Conservation (phyloP, 1,139 yeast species). For the Lodderomyces elongisporus region DNA sequence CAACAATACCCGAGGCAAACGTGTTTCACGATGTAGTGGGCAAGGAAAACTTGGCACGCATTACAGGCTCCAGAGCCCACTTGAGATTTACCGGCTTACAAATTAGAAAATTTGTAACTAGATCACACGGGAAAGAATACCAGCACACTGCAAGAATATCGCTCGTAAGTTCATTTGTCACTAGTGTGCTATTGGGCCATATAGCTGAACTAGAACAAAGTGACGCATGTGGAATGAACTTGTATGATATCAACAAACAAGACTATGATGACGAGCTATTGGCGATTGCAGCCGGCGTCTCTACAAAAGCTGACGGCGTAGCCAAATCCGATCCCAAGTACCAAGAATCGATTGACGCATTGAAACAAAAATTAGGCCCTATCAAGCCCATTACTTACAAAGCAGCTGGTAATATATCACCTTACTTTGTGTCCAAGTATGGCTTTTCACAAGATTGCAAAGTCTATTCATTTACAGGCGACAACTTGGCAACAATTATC, state of each 20-base stretch:
- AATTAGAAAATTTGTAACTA: constrained; percentile 64
- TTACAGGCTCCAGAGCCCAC: constrained; percentile 86
- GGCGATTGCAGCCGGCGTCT: constrained; percentile 49
- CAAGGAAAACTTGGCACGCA: constrained; percentile 53
- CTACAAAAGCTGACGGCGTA: constrained; percentile 30
- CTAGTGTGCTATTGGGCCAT: constrained; percentile 64
- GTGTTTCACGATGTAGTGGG: constrained; percentile 60
- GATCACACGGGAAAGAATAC: constrained; percentile 49
- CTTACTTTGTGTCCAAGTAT: constrained; percentile 59
- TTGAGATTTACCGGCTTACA: constrained; percentile 89
- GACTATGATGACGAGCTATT: constrained; percentile 51
- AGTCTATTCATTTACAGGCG: constrained; percentile 78
- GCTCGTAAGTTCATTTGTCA: constrained; percentile 73
- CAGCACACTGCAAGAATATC: constrained; percentile 57
- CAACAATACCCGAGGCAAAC: constrained; percentile 66
- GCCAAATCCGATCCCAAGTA: constrained; percentile 17
- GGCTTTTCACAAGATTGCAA: constrained; percentile 53
- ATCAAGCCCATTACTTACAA: constrained; percentile 45
- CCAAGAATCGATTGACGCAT: constrained; percentile 28
- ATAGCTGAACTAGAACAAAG: constrained; percentile 68
- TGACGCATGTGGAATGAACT: constrained; percentile 90
- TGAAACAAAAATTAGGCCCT: constrained; percentile 47
- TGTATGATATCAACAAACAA: constrained; percentile 60
- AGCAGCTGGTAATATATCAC: constrained; percentile 42
- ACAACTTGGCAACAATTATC: constrained; percentile 82